A percentile compares a stretch with the other conserved stretches of the same genome.
Evolutionary conservation across 2,329 filamentous ascomycete species (phyloP).

Genomic region (Neodidymelliopsis sp.): DNA sequence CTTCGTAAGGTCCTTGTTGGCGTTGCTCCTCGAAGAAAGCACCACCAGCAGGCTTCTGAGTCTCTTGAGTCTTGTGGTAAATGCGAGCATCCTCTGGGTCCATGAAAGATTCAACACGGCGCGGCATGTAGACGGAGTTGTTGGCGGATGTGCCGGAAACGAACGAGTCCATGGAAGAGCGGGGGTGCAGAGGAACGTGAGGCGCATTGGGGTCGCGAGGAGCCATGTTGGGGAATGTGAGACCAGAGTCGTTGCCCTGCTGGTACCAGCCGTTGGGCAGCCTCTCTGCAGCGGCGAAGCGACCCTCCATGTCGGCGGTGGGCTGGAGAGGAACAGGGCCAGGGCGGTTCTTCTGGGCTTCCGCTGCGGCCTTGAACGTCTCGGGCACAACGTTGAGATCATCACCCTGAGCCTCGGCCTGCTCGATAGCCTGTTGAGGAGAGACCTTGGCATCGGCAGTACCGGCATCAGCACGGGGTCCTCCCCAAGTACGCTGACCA

Average conservation of each 20-base stretch:
- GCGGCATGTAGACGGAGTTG: slow-evolving; percentile 71
- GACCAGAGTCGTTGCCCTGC: slow-evolving; percentile 72
- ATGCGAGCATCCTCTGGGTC: slow-evolving; percentile 77
- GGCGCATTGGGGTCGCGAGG: slow-evolving; percentile 56
- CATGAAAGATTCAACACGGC: slow-evolving; percentile 78
- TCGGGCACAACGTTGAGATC: slow-evolving; percentile 90
- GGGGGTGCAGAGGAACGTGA: slow-evolving; percentile 59
- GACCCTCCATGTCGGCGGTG: slow-evolving; percentile 76
- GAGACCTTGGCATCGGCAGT: slow-evolving; percentile 78
- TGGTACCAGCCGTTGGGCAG: slow-evolving; percentile 73
- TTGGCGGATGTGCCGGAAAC: slow-evolving; percentile 64
- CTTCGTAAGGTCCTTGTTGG: slow-evolving; percentile 36
- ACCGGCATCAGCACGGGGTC: slow-evolving; percentile 87
- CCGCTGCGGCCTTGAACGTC: slow-evolving; percentile 70
- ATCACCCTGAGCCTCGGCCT: slow-evolving; percentile 79
- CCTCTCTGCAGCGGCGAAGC: slow-evolving; percentile 75
- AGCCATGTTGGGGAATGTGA: slow-evolving; percentile 61
- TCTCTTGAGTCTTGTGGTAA: slow-evolving; percentile 71
- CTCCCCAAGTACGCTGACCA: slow-evolving; percentile 93
- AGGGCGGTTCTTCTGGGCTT: slow-evolving; percentile 57
- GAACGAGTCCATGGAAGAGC: slow-evolving; percentile 72
- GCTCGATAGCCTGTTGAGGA: slow-evolving; percentile 82
- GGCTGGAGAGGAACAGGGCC: slow-evolving; percentile 72
- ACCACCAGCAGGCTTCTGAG: slow-evolving; percentile 55
- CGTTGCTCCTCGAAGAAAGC: slow-evolving; percentile 50